A percentile compares a stretch with the other conserved stretches of the same genome.
These are phyloP conservation scores for Quercus wislizeni DNA, from an alignment of 306 rosid species.

Conservation along the genomic window DNA sequence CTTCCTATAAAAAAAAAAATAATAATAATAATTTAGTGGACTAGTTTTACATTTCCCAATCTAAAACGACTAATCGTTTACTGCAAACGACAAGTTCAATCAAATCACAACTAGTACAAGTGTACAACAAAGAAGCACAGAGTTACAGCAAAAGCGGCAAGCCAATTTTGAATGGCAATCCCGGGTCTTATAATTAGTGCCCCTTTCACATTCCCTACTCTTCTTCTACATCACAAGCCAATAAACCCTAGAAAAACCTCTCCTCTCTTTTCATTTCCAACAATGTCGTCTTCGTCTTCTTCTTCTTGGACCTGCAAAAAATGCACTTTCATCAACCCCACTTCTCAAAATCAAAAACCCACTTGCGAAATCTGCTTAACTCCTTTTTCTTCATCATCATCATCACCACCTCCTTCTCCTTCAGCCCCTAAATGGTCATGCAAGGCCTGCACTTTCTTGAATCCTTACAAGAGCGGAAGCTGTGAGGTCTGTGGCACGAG, in stretches of 20 bases:
- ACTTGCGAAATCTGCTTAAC: conserved; percentile 64
- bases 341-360: conserved; percentile 45
- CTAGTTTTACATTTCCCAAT: too few species aligned
- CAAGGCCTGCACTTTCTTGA: conserved; percentile 86
- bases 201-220: background rate
- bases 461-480: conserved; percentile 51
- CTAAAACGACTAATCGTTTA: background rate
- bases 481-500: conserved; percentile 72
- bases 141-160: background rate
- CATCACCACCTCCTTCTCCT: conserved; percentile 42
- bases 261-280: background rate
- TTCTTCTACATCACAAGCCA: background rate
- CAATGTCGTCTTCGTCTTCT: conserved; percentile 26
- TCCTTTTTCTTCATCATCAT: conserved; percentile 28
- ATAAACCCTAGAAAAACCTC: conserved; percentile 4
- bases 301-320: conserved; percentile 65
- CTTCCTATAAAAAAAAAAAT: too few species aligned
- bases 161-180: background rate
- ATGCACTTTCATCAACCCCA: conserved; percentile 78
- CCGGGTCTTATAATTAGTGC: background rate
- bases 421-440: conserved; percentile 71
- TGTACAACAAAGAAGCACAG: background rate
- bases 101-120: background rate
- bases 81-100: background rate
- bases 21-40: too few species aligned